Base-by-base conservation (phyloP, 1,139 yeast genomes). In the Geotrichum histeridarum region DNA sequence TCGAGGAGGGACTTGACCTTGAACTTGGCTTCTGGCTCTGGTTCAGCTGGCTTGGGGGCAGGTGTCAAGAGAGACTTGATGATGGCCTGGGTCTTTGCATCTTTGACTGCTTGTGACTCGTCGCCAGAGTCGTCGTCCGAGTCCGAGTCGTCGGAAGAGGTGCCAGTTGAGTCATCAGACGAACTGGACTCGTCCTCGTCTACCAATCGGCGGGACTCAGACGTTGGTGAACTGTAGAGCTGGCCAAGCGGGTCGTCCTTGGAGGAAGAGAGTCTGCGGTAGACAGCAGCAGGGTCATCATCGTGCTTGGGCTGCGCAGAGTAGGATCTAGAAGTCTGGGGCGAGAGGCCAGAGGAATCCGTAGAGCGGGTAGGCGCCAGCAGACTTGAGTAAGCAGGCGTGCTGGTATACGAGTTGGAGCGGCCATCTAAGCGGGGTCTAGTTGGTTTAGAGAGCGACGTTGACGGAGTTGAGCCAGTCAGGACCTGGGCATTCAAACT, bases 81-180 rank as follows among this genome's bases (percentile, higher is more conserved):
- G n/a, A 39, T 39, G 12, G 43, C 31, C 44, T 18, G 11, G 12
- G 44, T 9, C 33, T 42, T 42, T 1, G 15, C 44, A 12, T n/a
- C 17, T 14, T 42, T 42, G 17, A 12, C 33, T 12, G 9, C 44
- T 22, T 22, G 4, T 1, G 12, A 1, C 14, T 75, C 75, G 45
- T 76, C 80, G 54, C 75, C 79, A 30, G 78, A 75, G n/a, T 79
- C 77, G 6, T 84, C 84, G 12, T 82, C 81, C 54, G 81, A 73
- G 57, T 83, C 89, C 63, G 84, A 79, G 39, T 72, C 69, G 48
- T 74, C 77, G 68, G 61, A 60, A 1, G 59, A 54, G 12, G 52
- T 35, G 3, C 45, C 61, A 14, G 53, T 52, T n/a, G 57, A 63
- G 18, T 57, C 60, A 31, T 59, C 61, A 27, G 59, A 55, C 2